These are phyloP conservation scores for Echinosophora koreensis DNA, from an alignment of 306 rosid genomes.

Conservation along the genomic window DNA sequence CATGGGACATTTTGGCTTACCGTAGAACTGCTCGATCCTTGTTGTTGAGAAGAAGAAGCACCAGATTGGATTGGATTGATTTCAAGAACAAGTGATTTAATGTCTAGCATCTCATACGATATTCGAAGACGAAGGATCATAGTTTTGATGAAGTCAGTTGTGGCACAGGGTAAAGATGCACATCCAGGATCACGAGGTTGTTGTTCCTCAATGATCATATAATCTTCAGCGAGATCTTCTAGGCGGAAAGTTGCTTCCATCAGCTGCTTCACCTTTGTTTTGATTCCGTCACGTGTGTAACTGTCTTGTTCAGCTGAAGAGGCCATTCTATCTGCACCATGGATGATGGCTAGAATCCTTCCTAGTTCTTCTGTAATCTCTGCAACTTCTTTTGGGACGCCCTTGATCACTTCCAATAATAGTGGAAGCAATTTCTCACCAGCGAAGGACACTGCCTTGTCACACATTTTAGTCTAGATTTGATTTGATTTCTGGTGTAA, in stretches of 20 bases:
- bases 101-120: background rate
- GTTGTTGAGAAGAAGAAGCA: background rate
- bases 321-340: slow-evolving; percentile 17
- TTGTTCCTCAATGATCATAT: background rate
- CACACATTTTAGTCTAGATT: too few relatives aligned
- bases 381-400: background rate
- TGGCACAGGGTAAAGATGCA: background rate
- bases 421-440: background rate
- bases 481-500: too few relatives aligned
- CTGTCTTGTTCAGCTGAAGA: background rate
- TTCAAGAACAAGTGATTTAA: background rate
- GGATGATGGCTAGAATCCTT: slow-evolving; percentile 2
- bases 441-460: background rate
- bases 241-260: background rate
- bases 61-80: background rate
- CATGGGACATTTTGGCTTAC: background rate
- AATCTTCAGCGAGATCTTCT: too few relatives aligned
- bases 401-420: background rate
- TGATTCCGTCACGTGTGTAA: too few relatives aligned
- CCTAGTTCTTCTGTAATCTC: background rate
- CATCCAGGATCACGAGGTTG: background rate
- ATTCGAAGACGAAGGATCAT: background rate
- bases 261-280: background rate
- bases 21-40: background rate
- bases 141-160: background rate